phyloP scores from a whole-genome alignment of 1,139 yeast genomes.

The Hansenula sp. region DNA sequence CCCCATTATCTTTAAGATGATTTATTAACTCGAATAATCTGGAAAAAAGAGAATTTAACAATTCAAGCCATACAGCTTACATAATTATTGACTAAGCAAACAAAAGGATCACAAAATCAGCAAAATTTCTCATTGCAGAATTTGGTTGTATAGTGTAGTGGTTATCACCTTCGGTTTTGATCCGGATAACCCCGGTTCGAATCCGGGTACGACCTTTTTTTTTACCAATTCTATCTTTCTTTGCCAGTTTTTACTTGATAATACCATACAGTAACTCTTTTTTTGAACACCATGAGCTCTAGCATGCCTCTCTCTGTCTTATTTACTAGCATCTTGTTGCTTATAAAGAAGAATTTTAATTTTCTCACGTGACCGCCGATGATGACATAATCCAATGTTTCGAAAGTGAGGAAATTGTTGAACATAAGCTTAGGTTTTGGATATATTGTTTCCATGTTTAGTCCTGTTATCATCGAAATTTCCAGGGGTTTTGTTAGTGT shows the following conservation, averaged over 20 bases:
- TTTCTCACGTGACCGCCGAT: not conserved
- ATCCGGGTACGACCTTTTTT: slow-evolving; percentile 85
- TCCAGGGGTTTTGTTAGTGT: too few relatives aligned
- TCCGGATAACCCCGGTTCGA: slow-evolving; percentile 94
- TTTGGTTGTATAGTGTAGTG: slow-evolving; percentile 57
- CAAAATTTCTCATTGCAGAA: not conserved
- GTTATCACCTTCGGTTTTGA: slow-evolving; percentile 67
- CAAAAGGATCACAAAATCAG: too few relatives aligned
- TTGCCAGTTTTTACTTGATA: not conserved
- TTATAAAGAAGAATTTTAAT: too few relatives aligned
- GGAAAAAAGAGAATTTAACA: too few relatives aligned
- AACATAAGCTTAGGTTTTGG: not conserved
- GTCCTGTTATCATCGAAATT: too few relatives aligned
- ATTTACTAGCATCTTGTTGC: too few relatives aligned
- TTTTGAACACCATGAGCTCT: too few relatives aligned
- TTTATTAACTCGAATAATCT: too few relatives aligned
- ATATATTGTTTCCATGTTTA: too few relatives aligned
- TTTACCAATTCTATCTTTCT: slow-evolving; percentile 8
- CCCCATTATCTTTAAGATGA: too few relatives aligned
- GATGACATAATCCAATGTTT: not conserved
- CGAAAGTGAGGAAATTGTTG: not conserved
- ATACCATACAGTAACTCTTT: not conserved
- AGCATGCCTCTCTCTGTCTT: too few relatives aligned
- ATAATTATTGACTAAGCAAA: not conserved
- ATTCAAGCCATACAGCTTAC: too few relatives aligned